phyloP scores from a whole-genome alignment of 2,329 filamentous ascomycete species.

The Colletotrichum viniferum region DNA sequence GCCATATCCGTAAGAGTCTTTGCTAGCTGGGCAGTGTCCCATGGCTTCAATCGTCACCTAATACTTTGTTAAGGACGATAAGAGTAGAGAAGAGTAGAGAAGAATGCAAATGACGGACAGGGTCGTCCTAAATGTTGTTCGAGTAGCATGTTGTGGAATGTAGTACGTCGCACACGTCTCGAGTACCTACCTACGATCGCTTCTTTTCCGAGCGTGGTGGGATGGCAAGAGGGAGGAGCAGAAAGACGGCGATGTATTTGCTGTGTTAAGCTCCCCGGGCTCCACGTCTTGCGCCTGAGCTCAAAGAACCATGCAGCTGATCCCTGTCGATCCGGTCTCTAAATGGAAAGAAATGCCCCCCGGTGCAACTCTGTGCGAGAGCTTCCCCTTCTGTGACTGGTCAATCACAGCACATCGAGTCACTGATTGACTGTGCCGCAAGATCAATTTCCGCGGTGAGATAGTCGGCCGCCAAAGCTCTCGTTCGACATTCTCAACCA shows the following conservation, averaged over 20 bases:
- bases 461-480: neutral
- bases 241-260: neutral
- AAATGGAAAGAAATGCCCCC: neutral
- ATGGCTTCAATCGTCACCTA: neutral
- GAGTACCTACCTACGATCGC: neutral
- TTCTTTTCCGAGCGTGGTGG: neutral
- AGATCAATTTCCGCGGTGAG: neutral
- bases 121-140: neutral
- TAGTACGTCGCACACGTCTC: neutral
- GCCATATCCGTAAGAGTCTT: neutral
- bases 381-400: neutral
- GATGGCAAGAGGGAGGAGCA: neutral
- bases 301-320: neutral
- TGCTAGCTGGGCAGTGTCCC: neutral
- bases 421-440: slow-evolving; percentile 11
- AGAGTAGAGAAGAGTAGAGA: neutral
- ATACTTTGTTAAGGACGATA: neutral
- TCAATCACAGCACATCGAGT: neutral
- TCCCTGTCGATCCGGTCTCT: neutral
- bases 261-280: neutral
- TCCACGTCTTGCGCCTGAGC: neutral
- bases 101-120: neutral
- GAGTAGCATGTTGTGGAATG: neutral
- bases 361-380: neutral
- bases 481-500: neutral